Percentiles rank a stretch among this genome's conserved stretches.
These are phyloP conservation scores for Aureobasidium vineae DNA, from an alignment of 2,329 filamentous ascomycete genomes.

Conservation along the genomic window DNA sequence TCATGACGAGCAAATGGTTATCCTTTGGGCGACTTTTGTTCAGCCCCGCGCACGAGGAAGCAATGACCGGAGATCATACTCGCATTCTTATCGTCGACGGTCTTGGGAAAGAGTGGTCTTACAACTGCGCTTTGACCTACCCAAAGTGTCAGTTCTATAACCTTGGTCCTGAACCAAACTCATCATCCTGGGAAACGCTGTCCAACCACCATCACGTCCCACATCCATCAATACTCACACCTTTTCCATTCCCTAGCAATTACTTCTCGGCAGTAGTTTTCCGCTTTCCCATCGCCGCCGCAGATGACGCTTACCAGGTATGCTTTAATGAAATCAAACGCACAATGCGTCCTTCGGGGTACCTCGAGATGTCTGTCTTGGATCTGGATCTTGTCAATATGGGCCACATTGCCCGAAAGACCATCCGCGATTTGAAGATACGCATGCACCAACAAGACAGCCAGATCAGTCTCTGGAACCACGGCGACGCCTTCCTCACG, in stretches of 20 bases:
- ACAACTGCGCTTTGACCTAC: slow-evolving; percentile 79
- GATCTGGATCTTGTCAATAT: slow-evolving; percentile 81
- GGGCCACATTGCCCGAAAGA: slow-evolving; percentile 67
- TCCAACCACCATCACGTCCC: slow-evolving; percentile 74
- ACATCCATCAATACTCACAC: slow-evolving; percentile 60
- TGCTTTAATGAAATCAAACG: slow-evolving; percentile 73
- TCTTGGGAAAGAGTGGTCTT: slow-evolving; percentile 87
- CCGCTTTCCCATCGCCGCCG: slow-evolving; percentile 69
- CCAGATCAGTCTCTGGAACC: slow-evolving; percentile 57
- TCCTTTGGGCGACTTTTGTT: slow-evolving; percentile 82
- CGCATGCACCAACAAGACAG: slow-evolving; percentile 61
- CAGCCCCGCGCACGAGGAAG: slow-evolving; percentile 72
- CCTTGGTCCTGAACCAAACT: slow-evolving; percentile 45
- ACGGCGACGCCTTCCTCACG: slow-evolving; percentile 59
- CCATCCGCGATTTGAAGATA: slow-evolving; percentile 70
- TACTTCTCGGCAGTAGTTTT: slow-evolving; percentile 75
- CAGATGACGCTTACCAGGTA: slow-evolving; percentile 67
- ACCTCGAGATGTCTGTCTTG: slow-evolving; percentile 73
- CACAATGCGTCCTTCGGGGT: slow-evolving; percentile 73
- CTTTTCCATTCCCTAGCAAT: slow-evolving; percentile 72
- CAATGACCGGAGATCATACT: slow-evolving; percentile 58
- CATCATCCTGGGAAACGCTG: slow-evolving; percentile 29
- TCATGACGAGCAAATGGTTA: slow-evolving; percentile 86
- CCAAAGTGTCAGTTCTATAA: slow-evolving; percentile 74
- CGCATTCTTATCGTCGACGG: slow-evolving; percentile 76